Conservation (phyloP, 192 early-diverging fungal species). For the Chytriomyces sp. region DNA sequence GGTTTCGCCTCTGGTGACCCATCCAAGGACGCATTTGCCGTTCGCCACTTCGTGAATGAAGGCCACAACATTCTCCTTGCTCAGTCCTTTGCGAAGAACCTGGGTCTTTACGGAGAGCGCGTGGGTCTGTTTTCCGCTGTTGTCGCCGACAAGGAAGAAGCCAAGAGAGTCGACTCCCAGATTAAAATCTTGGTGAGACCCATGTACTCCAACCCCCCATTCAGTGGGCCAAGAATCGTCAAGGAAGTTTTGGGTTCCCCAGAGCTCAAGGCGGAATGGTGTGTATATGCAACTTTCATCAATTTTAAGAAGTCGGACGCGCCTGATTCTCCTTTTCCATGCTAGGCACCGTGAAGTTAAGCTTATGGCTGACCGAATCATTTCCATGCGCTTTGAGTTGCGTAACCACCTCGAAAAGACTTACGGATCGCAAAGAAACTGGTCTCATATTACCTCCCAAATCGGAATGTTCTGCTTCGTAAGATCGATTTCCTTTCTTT, state of each 20-base stretch:
- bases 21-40: constrained; percentile 86
- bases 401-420: constrained; percentile 80
- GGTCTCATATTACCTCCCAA: constrained; percentile 90
- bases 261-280: constrained; percentile 84
- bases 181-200: constrained; percentile 95
- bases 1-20: constrained; percentile 96
- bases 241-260: constrained; percentile 80
- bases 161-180: constrained; percentile 85
- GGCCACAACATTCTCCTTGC: constrained; percentile 79
- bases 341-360: constrained; percentile 79
- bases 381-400: constrained; percentile 83
- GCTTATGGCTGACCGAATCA: constrained; percentile 97
- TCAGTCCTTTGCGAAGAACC: constrained; percentile 99
- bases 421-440: constrained; percentile 75
- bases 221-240: constrained; percentile 92
- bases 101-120: constrained; percentile 99
- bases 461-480: constrained; percentile 98
- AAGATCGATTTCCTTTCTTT: too few species aligned
- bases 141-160: constrained; percentile 71
- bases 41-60: constrained; percentile 87
- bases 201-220: constrained; percentile 99
- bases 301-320: not conserved
- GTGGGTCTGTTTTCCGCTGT: constrained; percentile 91
- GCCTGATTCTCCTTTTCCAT: constrained; percentile 5
- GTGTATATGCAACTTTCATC: not conserved